Evolutionary conservation across 495 filamentous ascomycete genomes (phyloP), one percentile per base, ranked within the genome.

Genomic region (Pseudoneurospora amorphoporcata): DNA sequence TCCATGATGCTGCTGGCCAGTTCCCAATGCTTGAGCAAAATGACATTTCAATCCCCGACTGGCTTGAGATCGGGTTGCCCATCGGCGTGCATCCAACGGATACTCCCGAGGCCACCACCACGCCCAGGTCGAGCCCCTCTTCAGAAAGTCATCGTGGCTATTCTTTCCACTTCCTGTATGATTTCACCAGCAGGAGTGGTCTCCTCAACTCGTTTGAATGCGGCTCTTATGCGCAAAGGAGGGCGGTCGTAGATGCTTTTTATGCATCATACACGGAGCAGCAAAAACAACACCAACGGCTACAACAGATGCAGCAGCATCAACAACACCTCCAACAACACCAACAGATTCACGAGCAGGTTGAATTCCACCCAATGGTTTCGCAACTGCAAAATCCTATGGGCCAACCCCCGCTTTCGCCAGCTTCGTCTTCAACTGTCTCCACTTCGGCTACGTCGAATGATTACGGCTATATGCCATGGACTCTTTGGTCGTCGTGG

Each of bases 191-290:
- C 71, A 58, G 77, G 39, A 77, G 75, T 1, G 78, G 78, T 5
- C 58, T 80, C 14, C 77, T 79, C 16, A 72, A 75, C 14, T 80
- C 78, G n/a, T 80, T 80, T 41, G 78, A 80, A 14, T 80, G 78
- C 19, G 78, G 71, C n/a, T 77, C 78, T 17, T 73, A 78, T 4
- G 41, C 58, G 16, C 75, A 78, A 23, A 69, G 78, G 6, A 73
- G 76, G 23, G 75, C 78, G 68, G 72, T 80, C 53, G 75, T 80
- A 3, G 40, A 75, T 1, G 40, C 69, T 2, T 80, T 77, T 32
- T 41, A 79, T 9, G 58, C 70, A 17, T 65, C 74, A 0, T 78
- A 77, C 35, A 72, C 73, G 39, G 69, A 73, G 29, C 70, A 74
- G 8, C 76, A 76, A 39, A 65, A 65, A 17, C 23, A 65, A 29